Base-by-base conservation (phyloP, 352 stramenopile genomes). In the Globisporangium mamillatum region DNA sequence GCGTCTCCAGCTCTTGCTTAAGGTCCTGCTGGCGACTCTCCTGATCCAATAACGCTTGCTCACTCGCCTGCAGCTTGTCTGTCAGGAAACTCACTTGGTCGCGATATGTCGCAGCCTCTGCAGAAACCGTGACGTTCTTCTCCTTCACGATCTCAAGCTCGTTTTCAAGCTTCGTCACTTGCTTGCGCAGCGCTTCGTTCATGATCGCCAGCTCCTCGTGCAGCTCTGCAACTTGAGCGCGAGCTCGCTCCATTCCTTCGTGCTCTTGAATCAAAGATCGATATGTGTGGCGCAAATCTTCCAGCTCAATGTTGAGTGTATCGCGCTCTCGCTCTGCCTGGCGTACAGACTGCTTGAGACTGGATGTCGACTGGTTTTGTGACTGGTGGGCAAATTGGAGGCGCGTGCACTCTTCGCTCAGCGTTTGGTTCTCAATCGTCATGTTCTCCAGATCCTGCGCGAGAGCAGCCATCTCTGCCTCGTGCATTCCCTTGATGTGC, bases 391-490 rank as follows among this genome's bases (percentile, higher is more conserved):
- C 68, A 50, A 73, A 79, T 74, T 93, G 84, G 20, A 94, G 66
- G 0, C 83, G 75, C 6, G 74, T 81, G 58, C 86, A 94, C 46
- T 95, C 88, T 68, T 93, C 86, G 57, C 81, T 92, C n/a, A 95
- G 76, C 27, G 82, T 82, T 63, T 95, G 88, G 58, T 95, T 95
- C 50, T 95, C 88, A 24, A 94, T 74, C 10, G 86, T 95, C 88
- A 95, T 95, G 66, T 95, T 93, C 60, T 95, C 86, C 41, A 95
- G 70, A 62, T 95, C 88, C 70, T 93, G 86, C 10, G 77, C 70
- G 1, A 95, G 76, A 34, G 88, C 88, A 2, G 75, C 68, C 41
- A 88, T 66, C 62, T 95, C 88, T 0, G 76, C 84, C 48, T 82
- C 83, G 64, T 80, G 76, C 76, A 94, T 84, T 3, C 79, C 84